Evolutionary conservation across 2,329 filamentous ascomycete species (phyloP).

Genomic region (Ophiocordyceps sinensis): DNA sequence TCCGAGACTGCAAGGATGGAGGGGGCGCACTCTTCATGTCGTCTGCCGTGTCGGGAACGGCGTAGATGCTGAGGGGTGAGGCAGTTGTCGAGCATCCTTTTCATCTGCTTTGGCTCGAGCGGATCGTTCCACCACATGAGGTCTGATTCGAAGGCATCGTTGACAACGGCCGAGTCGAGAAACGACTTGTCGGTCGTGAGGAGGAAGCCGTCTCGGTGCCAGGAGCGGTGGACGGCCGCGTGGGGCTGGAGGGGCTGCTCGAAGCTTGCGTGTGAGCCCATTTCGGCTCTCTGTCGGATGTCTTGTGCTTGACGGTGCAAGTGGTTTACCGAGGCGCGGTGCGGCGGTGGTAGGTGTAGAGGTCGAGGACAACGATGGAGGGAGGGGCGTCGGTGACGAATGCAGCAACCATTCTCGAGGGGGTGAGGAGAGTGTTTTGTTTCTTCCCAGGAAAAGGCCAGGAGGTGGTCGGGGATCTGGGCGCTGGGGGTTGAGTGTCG

Average conservation of each 20-base stretch:
- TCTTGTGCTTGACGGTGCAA: background rate
- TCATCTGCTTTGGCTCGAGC: constrained; percentile 31
- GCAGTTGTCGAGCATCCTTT: constrained; percentile 40
- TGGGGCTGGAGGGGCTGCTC: constrained; percentile 12
- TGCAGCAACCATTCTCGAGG: constrained; percentile 5
- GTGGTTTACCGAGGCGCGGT: constrained; percentile 1
- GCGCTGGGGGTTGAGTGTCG: too few species aligned
- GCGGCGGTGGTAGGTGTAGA: constrained; percentile 2
- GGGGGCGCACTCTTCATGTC: constrained; percentile 22
- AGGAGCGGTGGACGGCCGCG: constrained; percentile 20
- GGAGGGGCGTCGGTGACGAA: background rate
- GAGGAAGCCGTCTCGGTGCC: constrained; percentile 40
- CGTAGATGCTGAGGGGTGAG: constrained; percentile 46
- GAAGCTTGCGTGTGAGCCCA: constrained; percentile 8
- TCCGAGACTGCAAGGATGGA: background rate
- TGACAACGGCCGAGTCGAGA: constrained; percentile 38
- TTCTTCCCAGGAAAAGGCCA: too few species aligned
- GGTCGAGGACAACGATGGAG: constrained; percentile 1
- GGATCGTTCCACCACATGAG: constrained; percentile 46
- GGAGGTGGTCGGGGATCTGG: too few species aligned
- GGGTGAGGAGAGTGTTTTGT: background rate
- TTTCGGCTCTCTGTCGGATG: background rate
- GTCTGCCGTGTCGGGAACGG: constrained; percentile 20
- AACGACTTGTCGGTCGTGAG: constrained; percentile 45
- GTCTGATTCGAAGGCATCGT: constrained; percentile 39